phyloP scores from a whole-genome alignment of 371 early-diverging fungal species.

The Rhizopus sp. region DNA sequence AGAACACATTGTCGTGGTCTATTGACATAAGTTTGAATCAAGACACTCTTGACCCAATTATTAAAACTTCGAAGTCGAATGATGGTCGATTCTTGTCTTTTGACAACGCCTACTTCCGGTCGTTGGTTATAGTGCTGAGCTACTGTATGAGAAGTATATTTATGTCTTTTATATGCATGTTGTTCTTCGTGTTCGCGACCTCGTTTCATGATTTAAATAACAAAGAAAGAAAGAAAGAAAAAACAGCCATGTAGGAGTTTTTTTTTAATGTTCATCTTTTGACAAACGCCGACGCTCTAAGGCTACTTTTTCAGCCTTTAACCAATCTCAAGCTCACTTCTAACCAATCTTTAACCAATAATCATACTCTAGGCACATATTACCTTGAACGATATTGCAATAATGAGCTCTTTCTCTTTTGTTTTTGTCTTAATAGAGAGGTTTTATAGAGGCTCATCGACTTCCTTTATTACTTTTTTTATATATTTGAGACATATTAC shows the following conservation, averaged over 20 bases:
- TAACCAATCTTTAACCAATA: too few relatives aligned
- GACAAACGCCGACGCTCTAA: neutral
- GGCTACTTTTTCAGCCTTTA: too few relatives aligned
- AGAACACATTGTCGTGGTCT: conserved; percentile 63
- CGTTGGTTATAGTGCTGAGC: conserved; percentile 94
- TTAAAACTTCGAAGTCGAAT: conserved; percentile 89
- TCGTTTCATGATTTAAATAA: conserved; percentile 14
- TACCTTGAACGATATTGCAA: too few relatives aligned
- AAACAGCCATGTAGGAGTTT: conserved; percentile 3
- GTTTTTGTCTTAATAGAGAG: too few relatives aligned
- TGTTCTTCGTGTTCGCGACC: conserved; percentile 1
- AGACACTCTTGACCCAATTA: conserved; percentile 94
- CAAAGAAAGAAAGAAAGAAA: conserved; percentile 11
- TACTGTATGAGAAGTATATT: conserved; percentile 42
- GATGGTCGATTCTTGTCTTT: conserved; percentile 82
- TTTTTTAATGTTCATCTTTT: conserved; percentile 6
- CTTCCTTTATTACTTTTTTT: too few relatives aligned
- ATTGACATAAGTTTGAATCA: conserved; percentile 73
- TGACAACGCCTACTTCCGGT: conserved; percentile 74
- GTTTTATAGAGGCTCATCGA: too few relatives aligned
- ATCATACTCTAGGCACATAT: too few relatives aligned
- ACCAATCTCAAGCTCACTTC: too few relatives aligned
- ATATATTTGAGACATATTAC: too few relatives aligned
- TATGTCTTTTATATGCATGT: neutral
- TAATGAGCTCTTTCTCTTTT: too few relatives aligned